Evolutionary conservation across 2,329 filamentous ascomycete species (phyloP).

Genomic region (Aspergillus tubingensis): DNA sequence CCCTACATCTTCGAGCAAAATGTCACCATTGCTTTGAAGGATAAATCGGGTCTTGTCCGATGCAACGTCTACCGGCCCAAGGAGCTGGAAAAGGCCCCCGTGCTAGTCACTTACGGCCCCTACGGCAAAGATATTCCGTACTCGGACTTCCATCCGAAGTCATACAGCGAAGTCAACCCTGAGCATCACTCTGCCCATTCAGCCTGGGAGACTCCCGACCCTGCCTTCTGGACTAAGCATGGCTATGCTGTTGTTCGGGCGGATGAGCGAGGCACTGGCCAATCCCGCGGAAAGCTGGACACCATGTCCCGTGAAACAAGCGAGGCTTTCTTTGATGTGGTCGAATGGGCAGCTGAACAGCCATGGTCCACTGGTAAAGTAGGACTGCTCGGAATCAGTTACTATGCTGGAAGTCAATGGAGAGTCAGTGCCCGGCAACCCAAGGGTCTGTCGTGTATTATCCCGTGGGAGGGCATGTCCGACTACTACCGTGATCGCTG

Average conservation of each 20-base stretch:
- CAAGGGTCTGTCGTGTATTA: slow-evolving; percentile 53
- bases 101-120: slow-evolving; percentile 70
- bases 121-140: slow-evolving; percentile 75
- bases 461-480: slow-evolving; percentile 60
- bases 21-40: slow-evolving; percentile 49
- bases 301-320: slow-evolving; percentile 57
- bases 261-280: slow-evolving; percentile 55
- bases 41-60: slow-evolving; percentile 44
- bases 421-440: slow-evolving; percentile 55
- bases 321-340: slow-evolving; percentile 54
- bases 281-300: slow-evolving; percentile 55
- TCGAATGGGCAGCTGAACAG: slow-evolving; percentile 56
- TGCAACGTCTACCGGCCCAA: slow-evolving; percentile 57
- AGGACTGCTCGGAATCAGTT: slow-evolving; percentile 54
- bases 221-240: slow-evolving; percentile 57
- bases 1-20: slow-evolving; percentile 55
- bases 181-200: slow-evolving; percentile 57
- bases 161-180: slow-evolving; percentile 56
- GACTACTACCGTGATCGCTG: slow-evolving; percentile 61
- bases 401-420: slow-evolving; percentile 59
- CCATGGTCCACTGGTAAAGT: slow-evolving; percentile 55
- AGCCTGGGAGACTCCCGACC: slow-evolving; percentile 62
- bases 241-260: slow-evolving; percentile 60
- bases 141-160: slow-evolving; percentile 53
- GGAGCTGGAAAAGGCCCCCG: slow-evolving; percentile 49